Base-by-base conservation (phyloP, 768 basidiomycete species). In the Leccinum rimulosum region DNA sequence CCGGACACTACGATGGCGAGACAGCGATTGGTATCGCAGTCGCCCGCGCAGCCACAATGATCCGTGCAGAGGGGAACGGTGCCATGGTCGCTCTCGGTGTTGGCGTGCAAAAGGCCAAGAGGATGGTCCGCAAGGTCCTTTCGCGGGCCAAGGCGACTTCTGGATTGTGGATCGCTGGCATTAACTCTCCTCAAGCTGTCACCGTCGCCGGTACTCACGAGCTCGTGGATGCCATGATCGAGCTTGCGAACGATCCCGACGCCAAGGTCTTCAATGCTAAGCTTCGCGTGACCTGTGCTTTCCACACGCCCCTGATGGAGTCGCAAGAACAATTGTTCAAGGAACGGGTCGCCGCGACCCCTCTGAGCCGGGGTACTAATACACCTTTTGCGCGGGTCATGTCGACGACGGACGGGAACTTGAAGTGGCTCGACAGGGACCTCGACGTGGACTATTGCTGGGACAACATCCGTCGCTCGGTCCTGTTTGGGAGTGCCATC, bases 181-280 rank as follows among this genome's bases (percentile, higher is more conserved):
- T 75, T 61, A 76, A 75, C 56, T 75, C 73, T 17, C 71, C 73
- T 48, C 70, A 74, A 12, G 73, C 75, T n/a, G 73, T 75, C 40
- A 73, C 74, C 3, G 62, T 75, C 17, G 73, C 74, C 4, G 75
- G 75, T 22, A 60, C 51, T 17, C 67, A 70, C 17, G 65, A 70
- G 33, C 66, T 73, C 12, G 62, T 76, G 52, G 70, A 75, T n/a
- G 68, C 66, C 5, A 52, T 76, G n/a, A 9, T 65, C 17, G 63
- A 62, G 25, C 65, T 72, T 12, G 66, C 67, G 14, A 67, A 67
- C 25, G 62, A 72, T 35, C 72, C 71, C 14, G 57, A 64, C 30
- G 64, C 66, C 49, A 66, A 64, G 30, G 65, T 71, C 9, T 73
- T 73, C 30, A 61, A 56, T n/a, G 63, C 63, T 1, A 68, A 74